Evolutionary conservation across 2,329 filamentous ascomycete genomes (phyloP).

Genomic region (Zasmidium citrigriseum): DNA sequence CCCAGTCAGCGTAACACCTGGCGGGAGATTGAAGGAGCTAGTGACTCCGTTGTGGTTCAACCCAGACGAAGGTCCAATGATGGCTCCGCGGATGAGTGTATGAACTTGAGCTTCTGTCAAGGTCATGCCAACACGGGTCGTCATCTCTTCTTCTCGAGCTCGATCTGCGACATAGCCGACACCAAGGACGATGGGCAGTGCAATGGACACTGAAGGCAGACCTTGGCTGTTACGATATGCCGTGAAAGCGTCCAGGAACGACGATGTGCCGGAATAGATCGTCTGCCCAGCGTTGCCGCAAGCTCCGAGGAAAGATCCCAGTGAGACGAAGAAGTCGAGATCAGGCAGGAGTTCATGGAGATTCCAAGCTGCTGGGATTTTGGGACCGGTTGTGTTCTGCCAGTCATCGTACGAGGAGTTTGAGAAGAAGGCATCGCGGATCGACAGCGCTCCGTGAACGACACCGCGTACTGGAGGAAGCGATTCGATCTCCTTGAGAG

Average conservation of each 20-base stretch:
- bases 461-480: neutral
- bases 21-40: neutral
- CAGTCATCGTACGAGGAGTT: constrained; percentile 10
- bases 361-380: constrained; percentile 34
- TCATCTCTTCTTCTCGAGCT: neutral
- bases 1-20: no score
- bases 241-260: constrained; percentile 21
- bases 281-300: constrained; percentile 60
- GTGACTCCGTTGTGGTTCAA: neutral
- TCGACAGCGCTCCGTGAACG: neutral
- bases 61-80: constrained; percentile 1
- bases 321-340: constrained; percentile 34
- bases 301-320: constrained; percentile 53
- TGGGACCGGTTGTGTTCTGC: constrained; percentile 20
- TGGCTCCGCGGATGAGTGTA: neutral
- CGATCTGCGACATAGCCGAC: constrained; percentile 38
- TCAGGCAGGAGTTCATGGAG: constrained; percentile 21
- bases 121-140: neutral
- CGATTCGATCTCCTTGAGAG: neutral
- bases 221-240: constrained; percentile 41
- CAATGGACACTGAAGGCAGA: constrained; percentile 49
- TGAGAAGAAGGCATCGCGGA: constrained; percentile 7
- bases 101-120: constrained; percentile 1
- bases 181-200: constrained; percentile 53
- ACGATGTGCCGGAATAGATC: constrained; percentile 52